Evolutionary conservation across 73 alveolate genomes (phyloP).

Genomic region (Uronychia setigera): DNA sequence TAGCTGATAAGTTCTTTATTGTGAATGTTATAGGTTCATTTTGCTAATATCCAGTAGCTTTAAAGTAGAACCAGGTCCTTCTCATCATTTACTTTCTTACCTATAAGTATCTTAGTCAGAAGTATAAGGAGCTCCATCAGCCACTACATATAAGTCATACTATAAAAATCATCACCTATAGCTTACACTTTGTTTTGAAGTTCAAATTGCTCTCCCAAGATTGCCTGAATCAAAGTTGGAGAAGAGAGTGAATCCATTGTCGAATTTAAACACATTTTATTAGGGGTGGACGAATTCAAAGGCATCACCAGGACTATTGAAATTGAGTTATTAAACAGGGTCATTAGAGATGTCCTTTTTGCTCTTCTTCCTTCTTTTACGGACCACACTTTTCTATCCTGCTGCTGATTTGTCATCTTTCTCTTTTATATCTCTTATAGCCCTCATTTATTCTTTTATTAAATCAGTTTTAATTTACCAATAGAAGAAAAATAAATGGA

Average conservation of each 20-base stretch:
- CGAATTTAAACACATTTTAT: not conserved
- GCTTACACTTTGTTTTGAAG: not conserved
- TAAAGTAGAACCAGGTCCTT: constrained; percentile 59
- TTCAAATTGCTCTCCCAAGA: not conserved
- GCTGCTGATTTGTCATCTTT: no score
- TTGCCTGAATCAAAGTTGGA: not conserved
- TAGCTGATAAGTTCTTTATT: constrained; percentile 2
- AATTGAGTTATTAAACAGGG: not conserved
- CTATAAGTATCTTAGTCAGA: not conserved
- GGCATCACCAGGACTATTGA: not conserved
- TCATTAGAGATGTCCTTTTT: not conserved
- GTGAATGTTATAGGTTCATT: constrained; percentile 20
- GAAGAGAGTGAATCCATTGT: not conserved
- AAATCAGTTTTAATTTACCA: no score
- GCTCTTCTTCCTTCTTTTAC: not conserved
- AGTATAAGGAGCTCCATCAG: not conserved
- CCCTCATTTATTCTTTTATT: no score
- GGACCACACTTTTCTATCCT: no score
- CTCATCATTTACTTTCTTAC: not conserved
- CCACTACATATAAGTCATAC: not conserved
- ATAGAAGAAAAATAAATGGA: no score
- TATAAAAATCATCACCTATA: no score
- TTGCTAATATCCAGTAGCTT: constrained; percentile 16
- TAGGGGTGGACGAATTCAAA: not conserved
- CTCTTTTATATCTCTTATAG: no score